phyloP scores from a whole-genome alignment of 306 rosid species.

The Hippophae tibetana region DNA sequence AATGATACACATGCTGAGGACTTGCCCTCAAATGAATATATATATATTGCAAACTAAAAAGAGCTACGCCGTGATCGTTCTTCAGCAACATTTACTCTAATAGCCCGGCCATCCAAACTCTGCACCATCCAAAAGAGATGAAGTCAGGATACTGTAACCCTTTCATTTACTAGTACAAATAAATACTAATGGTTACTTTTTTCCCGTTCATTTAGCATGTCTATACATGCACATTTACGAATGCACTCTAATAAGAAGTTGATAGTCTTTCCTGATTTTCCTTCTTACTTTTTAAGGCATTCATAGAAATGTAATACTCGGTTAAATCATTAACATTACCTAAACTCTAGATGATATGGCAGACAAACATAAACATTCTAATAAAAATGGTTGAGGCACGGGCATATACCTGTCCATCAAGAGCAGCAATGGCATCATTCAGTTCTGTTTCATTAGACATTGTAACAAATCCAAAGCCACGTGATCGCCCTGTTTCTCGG shows the following conservation, averaged over 20 bases:
- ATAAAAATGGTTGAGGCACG: slow-evolving; percentile 5
- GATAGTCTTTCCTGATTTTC: no score
- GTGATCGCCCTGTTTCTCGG: slow-evolving; percentile 71
- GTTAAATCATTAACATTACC: background rate
- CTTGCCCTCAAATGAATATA: no score
- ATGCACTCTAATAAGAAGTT: background rate
- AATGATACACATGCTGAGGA: no score
- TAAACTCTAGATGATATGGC: background rate
- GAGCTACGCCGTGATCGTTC: slow-evolving; percentile 51
- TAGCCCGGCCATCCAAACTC: slow-evolving; percentile 69
- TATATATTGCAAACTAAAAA: slow-evolving; percentile 11
- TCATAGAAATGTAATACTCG: background rate
- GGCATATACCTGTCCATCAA: slow-evolving; percentile 69
- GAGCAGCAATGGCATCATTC: slow-evolving; percentile 69
- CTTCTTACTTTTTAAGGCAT: no score
- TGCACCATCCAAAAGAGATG: slow-evolving; percentile 18
- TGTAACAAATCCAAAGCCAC: slow-evolving; percentile 77
- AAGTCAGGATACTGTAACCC: background rate
- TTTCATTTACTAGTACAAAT: background rate
- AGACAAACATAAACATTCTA: background rate
- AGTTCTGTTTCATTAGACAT: slow-evolving; percentile 49
- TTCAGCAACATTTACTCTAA: slow-evolving; percentile 76
- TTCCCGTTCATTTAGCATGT: background rate
- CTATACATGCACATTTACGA: background rate
- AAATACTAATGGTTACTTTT: background rate